phyloP scores from a whole-genome alignment of 2,329 filamentous ascomycete species.

The Chaetothyriales sp. region DNA sequence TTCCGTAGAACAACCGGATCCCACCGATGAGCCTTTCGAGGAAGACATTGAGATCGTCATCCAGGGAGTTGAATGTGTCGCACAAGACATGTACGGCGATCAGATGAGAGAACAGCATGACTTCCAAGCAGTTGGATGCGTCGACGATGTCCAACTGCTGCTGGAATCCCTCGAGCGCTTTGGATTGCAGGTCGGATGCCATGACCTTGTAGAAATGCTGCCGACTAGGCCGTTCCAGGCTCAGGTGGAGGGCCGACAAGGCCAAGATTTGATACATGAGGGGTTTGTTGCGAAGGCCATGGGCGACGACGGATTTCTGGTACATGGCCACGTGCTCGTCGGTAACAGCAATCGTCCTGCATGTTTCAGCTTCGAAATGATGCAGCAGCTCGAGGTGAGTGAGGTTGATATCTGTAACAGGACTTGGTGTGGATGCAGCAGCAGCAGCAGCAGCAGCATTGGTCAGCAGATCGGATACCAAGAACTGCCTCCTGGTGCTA shows the following conservation, averaged over 20 bases:
- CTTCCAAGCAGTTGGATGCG: slow-evolving; percentile 8
- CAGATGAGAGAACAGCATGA: slow-evolving; percentile 14
- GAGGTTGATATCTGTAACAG: slow-evolving; percentile 18
- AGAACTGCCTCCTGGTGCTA: neutral
- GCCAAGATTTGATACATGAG: slow-evolving; percentile 20
- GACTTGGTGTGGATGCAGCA: neutral
- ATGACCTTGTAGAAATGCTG: slow-evolving; percentile 7
- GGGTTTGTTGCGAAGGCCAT: slow-evolving; percentile 23
- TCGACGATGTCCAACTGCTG: slow-evolving; percentile 6
- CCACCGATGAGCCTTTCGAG: slow-evolving; percentile 19
- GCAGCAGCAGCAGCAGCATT: neutral
- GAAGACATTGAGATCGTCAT: slow-evolving; percentile 25
- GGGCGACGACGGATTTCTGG: slow-evolving; percentile 3
- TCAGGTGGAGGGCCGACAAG: slow-evolving; percentile 23
- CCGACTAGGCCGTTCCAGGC: slow-evolving; percentile 20
- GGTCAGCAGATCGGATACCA: neutral
- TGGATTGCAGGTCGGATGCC: slow-evolving; percentile 12
- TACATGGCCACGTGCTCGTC: neutral
- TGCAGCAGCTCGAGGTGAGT: slow-evolving; percentile 22
- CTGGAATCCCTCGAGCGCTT: slow-evolving; percentile 13
- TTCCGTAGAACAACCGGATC: slow-evolving; percentile 20
- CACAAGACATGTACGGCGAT: slow-evolving; percentile 24
- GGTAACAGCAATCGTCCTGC: slow-evolving; percentile 18
- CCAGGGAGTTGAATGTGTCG: slow-evolving; percentile 32
- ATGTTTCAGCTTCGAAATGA: slow-evolving; percentile 15